A percentile compares a stretch with the other conserved stretches of the same genome.
These are phyloP conservation scores for Stentor roeselii DNA, from an alignment of 73 alveolate genomes.

Conservation along the genomic window DNA sequence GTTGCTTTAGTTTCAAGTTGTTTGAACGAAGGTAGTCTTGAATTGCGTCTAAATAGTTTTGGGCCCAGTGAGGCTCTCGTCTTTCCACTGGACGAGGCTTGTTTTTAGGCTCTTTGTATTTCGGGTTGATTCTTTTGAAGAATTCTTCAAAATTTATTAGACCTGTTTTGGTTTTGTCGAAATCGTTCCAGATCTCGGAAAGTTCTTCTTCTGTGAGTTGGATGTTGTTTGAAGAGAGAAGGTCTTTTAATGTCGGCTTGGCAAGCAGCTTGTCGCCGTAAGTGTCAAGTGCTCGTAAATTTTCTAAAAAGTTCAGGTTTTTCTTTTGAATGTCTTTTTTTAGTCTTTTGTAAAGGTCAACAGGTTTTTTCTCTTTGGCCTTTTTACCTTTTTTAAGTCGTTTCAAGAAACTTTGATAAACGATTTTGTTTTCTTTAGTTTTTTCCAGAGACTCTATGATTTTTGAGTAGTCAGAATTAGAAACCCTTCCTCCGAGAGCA, in stretches of 20 bases:
- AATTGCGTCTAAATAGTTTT: background rate
- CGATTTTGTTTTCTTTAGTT: background rate
- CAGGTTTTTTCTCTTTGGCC: background rate
- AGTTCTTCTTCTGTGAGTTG: background rate
- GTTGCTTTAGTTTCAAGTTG: slow-evolving; percentile 13
- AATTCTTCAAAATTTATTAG: slow-evolving; percentile 29
- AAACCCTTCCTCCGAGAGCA: background rate
- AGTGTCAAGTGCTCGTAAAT: background rate
- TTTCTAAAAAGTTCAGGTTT: background rate
- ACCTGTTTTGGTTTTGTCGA: background rate
- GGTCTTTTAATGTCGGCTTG: background rate
- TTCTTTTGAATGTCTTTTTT: background rate
- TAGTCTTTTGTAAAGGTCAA: background rate
- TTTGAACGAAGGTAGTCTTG: background rate
- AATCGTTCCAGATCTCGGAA: background rate
- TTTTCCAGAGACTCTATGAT: background rate
- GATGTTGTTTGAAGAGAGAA: background rate
- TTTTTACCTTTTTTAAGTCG: background rate
- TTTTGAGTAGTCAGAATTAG: background rate
- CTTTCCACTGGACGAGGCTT: slow-evolving; percentile 28
- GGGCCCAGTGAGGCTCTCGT: slow-evolving; percentile 35
- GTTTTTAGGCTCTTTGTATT: slow-evolving; percentile 34
- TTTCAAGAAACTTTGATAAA: background rate
- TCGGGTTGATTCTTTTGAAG: slow-evolving; percentile 40
- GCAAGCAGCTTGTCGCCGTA: slow-evolving; percentile 16